Evolutionary conservation across 805 yeast species (phyloP).

Genomic region (Brettanomyces custersianus): DNA sequence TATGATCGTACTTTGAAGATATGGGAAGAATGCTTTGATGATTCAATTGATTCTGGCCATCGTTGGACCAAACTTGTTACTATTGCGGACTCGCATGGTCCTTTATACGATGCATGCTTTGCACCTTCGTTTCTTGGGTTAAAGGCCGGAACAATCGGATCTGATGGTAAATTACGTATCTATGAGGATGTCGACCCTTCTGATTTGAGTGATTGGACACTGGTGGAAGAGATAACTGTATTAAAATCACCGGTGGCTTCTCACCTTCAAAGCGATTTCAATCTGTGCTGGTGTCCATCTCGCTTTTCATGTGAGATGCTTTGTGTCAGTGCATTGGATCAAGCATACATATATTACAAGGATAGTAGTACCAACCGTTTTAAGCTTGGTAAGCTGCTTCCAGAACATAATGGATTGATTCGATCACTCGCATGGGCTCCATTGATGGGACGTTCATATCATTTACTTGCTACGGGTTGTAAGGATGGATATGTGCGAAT

Average conservation of each 20-base stretch:
- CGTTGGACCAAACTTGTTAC: constrained; percentile 76
- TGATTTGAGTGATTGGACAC: constrained; percentile 76
- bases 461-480: constrained; percentile 88
- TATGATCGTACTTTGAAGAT: constrained; percentile 82
- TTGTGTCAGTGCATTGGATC: constrained; percentile 79
- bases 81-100: constrained; percentile 79
- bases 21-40: constrained; percentile 87
- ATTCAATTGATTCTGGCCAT: constrained; percentile 65
- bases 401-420: constrained; percentile 81
- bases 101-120: constrained; percentile 82
- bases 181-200: constrained; percentile 88
- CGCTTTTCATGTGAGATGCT: constrained; percentile 73
- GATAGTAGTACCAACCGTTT: constrained; percentile 41
- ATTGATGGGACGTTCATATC: constrained; percentile 83
- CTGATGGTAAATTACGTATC: constrained; percentile 77
- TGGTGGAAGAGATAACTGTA: constrained; percentile 62
- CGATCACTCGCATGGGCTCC: constrained; percentile 96
- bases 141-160: constrained; percentile 77
- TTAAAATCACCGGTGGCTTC: constrained; percentile 66
- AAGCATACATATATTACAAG: constrained; percentile 63
- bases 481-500: constrained; percentile 90
- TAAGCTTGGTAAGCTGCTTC: constrained; percentile 51
- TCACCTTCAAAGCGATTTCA: constrained; percentile 77
- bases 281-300: constrained; percentile 86
- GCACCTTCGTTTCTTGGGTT: constrained; percentile 81